phyloP scores from a whole-genome alignment of 306 rosid species.

The cucumber (Cucumis sativus) region Cucumber_9930_V3 NC_026655.2:20201501-20202000 shows the following conservation, averaged over 20 bases:
- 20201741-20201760: conserved; percentile 61
- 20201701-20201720: conserved; percentile 34
- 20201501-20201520: conserved; percentile 42
- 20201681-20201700: conserved; percentile 72
- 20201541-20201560: conserved; percentile 52
- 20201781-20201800: conserved; percentile 78
- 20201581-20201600: conserved; percentile 92
- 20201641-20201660: conserved; percentile 56
- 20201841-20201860: conserved; percentile 39
- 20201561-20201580: conserved; percentile 46
- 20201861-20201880: conserved; percentile 48
- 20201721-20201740: conserved; percentile 45
- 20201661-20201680: conserved; percentile 66
- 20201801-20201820: conserved; percentile 76
- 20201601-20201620: conserved; percentile 75
- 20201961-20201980: conserved; percentile 69
- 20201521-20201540: conserved; percentile 76
- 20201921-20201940: conserved; percentile 50
- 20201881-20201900: conserved; percentile 29
- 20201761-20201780: conserved; percentile 61
- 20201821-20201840: conserved; percentile 71
- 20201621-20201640: conserved; percentile 63
- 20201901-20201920: conserved; percentile 15
- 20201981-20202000: conserved; percentile 54
- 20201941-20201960: conserved; percentile 85